Conservation (phyloP, 2,329 filamentous ascomycete genomes). For the Drechmeria coniospora region DNA sequence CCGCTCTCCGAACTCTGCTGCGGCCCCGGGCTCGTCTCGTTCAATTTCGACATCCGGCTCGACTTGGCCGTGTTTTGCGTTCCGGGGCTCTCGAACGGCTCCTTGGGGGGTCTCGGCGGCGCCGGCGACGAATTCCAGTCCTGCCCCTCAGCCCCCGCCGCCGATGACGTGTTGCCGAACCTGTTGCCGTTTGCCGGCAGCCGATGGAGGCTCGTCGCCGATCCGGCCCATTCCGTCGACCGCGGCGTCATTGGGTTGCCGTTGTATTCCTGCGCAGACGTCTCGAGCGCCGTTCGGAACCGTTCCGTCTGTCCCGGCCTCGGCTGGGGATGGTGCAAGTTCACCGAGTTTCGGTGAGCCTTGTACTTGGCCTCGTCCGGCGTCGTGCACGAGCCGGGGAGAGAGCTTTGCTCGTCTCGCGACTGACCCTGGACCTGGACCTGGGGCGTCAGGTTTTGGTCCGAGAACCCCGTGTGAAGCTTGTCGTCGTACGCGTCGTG, state of each 20-base stretch:
- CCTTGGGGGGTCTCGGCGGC: conserved; percentile 47
- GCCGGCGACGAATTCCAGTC: conserved; percentile 31
- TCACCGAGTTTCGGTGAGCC: conserved; percentile 65
- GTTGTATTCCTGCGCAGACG: conserved; percentile 54
- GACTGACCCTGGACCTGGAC: conserved; percentile 9
- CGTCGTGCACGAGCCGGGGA: conserved; percentile 38
- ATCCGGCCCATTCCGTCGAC: conserved; percentile 48
- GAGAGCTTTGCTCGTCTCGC: conserved; percentile 10
- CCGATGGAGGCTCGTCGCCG: conserved; percentile 41
- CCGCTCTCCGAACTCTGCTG: conserved; percentile 40
- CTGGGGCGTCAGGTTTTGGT: conserved; percentile 27
- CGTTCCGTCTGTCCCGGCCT: conserved; percentile 57
- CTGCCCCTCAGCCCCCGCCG: conserved; percentile 19
- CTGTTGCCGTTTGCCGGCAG: conserved; percentile 30
- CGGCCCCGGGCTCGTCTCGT: conserved; percentile 39
- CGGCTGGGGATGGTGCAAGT: conserved; percentile 67
- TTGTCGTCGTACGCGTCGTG: conserved; percentile 45
- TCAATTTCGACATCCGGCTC: conserved; percentile 32
- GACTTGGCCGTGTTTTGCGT: conserved; percentile 29
- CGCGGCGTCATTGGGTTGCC: conserved; percentile 43
- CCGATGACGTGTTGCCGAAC: conserved; percentile 29
- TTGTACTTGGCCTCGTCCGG: conserved; percentile 64
- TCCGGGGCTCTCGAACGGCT: conserved; percentile 32
- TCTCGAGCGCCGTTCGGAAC: conserved; percentile 59
- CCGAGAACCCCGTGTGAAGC: conserved; percentile 39